A percentile compares a stretch with the other conserved stretches of the same genome.
These are phyloP conservation scores for Phlegmacium glaucopus DNA, from an alignment of 768 basidiomycete genomes.

Conservation along the genomic window DNA sequence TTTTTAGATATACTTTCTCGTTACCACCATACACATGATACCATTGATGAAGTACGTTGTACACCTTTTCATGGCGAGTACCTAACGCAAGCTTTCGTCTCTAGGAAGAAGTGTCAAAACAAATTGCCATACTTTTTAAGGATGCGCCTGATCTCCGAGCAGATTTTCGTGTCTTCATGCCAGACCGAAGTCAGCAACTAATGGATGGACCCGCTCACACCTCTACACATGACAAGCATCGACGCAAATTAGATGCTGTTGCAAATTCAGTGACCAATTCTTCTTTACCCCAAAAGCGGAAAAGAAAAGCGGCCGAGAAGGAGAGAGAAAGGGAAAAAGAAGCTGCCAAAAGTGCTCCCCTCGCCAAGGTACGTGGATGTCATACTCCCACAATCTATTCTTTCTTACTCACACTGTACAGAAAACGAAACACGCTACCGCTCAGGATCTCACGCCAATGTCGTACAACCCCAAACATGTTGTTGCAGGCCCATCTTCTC, in stretches of 20 bases:
- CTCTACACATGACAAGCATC: conserved; percentile 39
- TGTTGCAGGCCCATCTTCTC: conserved; percentile 30
- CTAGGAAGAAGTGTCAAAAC: conserved; percentile 65
- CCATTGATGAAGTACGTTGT: conserved; percentile 53
- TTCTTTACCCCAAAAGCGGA: conserved; percentile 63
- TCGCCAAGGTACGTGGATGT: conserved; percentile 34
- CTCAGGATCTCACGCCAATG: conserved; percentile 36
- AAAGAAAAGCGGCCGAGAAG: conserved; percentile 56
- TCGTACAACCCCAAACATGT: conserved; percentile 33
- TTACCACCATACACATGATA: conserved; percentile 57
- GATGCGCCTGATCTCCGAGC: conserved; percentile 71
- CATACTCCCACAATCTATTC: conserved; percentile 18
- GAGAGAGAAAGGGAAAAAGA: conserved; percentile 41
- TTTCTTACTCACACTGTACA: conserved; percentile 14
- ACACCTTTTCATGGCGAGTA: background rate
- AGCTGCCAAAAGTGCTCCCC: conserved; percentile 24
- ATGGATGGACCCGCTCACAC: conserved; percentile 33
- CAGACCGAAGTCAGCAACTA: conserved; percentile 49
- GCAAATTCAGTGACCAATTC: conserved; percentile 28
- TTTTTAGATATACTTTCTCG: conserved; percentile 74
- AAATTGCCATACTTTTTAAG: conserved; percentile 68
- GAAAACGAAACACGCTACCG: conserved; percentile 36
- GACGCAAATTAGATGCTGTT: conserved; percentile 43
- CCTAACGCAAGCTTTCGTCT: conserved; percentile 4
- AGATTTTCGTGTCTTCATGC: conserved; percentile 76